Evolutionary conservation across 202 grass and related monocot genomes (phyloP), one percentile per base, ranked within the genome.

Genomic region (Saccharum hybrid): DNA sequence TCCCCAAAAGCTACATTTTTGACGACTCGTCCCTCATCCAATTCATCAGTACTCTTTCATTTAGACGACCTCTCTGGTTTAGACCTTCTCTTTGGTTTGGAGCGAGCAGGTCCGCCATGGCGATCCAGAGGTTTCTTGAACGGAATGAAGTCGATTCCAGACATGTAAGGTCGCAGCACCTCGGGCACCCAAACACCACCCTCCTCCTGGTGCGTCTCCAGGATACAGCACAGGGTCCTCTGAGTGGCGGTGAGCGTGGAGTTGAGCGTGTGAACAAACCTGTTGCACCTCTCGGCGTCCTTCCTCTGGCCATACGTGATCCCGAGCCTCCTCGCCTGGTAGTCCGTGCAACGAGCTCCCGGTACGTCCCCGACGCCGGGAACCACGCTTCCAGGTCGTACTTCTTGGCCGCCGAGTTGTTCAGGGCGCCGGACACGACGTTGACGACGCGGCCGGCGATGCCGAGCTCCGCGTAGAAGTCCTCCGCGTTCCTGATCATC

Each of bases 301-400:
- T 93, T 93, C 76, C 90, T 94, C 88, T 1, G 92, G 30, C 95
- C 90, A 31, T 80, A 93, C 26, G 86, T 89, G 42, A 94, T 97
- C 40, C 90, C 92, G 72, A 97, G 82, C 72, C 88, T 94, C 82
- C 92, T 87, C 63, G 95, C 88, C 78, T 97, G 92, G 77, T 88
- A 94, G 38, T 98, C 95, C 8, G 95, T 94, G 72, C 90, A 97
- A 97, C 95, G 7, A 97, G 54, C 60, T 97, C 92, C 86, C 90
- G 90, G 70, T 63, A 97, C 2, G 85, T 88, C 48, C 86, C 93
- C 63, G 92, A 90, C 78, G 92, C 86, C 33, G 92, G 95, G 86
- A 94, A 97, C 95, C 92, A 94, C 46, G 85, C 90, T 83, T 94
- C 92, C 8, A 97, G 76, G 81, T 97, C 94, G 41, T 94, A 97